Base-by-base conservation (phyloP, 768 basidiomycete genomes). In the Floccularia luteovirens region DNA sequence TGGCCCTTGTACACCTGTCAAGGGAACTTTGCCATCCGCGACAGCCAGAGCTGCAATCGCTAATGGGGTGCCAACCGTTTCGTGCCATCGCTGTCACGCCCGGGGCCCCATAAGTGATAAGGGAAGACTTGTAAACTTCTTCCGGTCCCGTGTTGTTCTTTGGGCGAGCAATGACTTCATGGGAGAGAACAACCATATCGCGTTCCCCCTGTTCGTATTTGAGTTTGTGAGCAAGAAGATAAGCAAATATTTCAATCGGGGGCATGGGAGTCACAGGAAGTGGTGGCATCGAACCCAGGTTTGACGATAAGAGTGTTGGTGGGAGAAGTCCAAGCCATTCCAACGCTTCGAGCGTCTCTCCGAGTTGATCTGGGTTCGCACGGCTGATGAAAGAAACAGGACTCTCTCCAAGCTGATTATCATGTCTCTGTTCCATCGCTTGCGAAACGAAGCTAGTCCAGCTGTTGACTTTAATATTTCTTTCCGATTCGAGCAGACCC, bases 101-200 rank as follows among this genome's bases (percentile, higher is more conserved):
- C 5, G 62, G 46, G 14, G 66, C 71, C 1, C 69, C 90, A 48
- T 82, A 83, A 23, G 71, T 61, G 17, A 82, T 63, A 11, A 91
- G 56, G 17, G 74, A 71, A 5, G 87, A 85, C 8, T 77, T 80
- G 47, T 90, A 73, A 23, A 77, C 69, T 47, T 79, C 69, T 25
- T 58, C 42, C 4, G 24, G 39, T 6, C 6, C 45, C 32, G 21
- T 31, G 13, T 31, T 24, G 7, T 34, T 56, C 44, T 22, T 40
- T 49, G 47, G 37, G 14, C 31, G 39, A 0, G 81, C 71, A 36
- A 85, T 73, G 48, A 96, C 69, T 57, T 92, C 82, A 59, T 97
- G 92, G 38, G 80, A 69, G 12, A 96, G 76, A 21, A 94, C 72
- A 45, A 92, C 90, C 62, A 90, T 77, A 56, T 97, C 93, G 13